A percentile compares a stretch with the other conserved stretches of the same genome.
These are phyloP conservation scores for Fonsecaea pedrosoi DNA, from an alignment of 2,329 filamentous ascomycete species.

Conservation along the genomic window DNA sequence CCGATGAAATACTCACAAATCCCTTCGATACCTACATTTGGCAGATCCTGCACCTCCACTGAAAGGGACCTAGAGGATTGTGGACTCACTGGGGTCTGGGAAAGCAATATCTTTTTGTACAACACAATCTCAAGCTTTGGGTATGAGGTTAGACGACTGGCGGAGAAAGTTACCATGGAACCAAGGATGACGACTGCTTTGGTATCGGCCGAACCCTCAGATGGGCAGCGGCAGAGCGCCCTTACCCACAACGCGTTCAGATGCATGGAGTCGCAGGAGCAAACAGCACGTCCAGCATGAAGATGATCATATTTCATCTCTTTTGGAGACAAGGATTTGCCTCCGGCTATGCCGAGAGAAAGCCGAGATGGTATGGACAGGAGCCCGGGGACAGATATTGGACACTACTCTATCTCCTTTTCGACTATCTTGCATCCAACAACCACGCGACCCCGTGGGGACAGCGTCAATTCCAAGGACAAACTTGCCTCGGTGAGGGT, in stretches of 20 bases:
- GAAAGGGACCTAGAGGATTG: not conserved
- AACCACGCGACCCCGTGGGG: constrained; percentile 17
- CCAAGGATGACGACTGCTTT: not conserved
- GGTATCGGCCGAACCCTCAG: not conserved
- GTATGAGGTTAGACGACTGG: not conserved
- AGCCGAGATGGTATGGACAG: not conserved
- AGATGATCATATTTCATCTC: not conserved
- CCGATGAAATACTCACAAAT: not conserved
- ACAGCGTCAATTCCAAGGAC: not conserved
- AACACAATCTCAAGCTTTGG: not conserved
- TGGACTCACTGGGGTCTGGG: not conserved
- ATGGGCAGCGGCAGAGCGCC: not conserved
- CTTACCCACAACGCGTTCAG: not conserved
- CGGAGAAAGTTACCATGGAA: not conserved
- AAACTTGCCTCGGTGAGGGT: not conserved
- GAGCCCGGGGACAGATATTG: constrained; percentile 4
- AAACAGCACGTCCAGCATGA: not conserved
- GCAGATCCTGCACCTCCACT: not conserved
- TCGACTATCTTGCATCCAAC: constrained; percentile 18
- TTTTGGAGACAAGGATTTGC: not conserved
- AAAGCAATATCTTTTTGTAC: not conserved
- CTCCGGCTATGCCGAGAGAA: constrained; percentile 7
- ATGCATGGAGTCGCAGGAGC: not conserved
- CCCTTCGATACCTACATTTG: not conserved
- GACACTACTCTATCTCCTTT: not conserved